Percentiles rank a stretch among this genome's conserved stretches.
phyloP scores from a whole-genome alignment of 78 protist species.

The Thecamonas trahens region DNA sequence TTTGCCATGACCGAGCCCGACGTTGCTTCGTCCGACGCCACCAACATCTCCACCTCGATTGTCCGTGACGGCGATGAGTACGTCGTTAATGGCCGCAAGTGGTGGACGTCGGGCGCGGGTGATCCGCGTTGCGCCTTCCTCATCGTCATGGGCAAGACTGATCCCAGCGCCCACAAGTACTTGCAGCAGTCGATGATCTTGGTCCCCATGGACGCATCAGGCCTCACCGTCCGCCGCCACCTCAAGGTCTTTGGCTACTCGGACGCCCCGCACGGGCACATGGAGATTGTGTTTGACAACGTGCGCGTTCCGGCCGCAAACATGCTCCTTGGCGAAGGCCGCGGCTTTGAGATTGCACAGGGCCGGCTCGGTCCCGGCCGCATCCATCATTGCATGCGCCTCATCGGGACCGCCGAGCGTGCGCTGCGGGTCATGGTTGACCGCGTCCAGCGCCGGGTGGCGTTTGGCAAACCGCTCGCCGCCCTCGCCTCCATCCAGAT shows the following conservation, averaged over 20 bases:
- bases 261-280: conserved; percentile 77
- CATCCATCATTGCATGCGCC: conserved; percentile 87
- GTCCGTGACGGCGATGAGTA: conserved; percentile 37
- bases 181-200: conserved; percentile 64
- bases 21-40: conserved; percentile 68
- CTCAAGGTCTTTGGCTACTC: conserved; percentile 59
- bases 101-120: conserved; percentile 58
- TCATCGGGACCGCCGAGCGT: conserved; percentile 47
- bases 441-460: conserved; percentile 24
- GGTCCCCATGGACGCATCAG: conserved; percentile 71
- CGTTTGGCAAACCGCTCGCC: conserved; percentile 26
- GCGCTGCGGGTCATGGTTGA: conserved; percentile 23
- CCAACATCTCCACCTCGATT: conserved; percentile 29
- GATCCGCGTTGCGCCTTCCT: conserved; percentile 27
- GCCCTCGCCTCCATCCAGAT: conserved; percentile 8
- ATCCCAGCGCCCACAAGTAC: conserved; percentile 6
- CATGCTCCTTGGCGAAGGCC: conserved; percentile 56
- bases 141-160: conserved; percentile 62
- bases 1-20: conserved; percentile 80
- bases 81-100: conserved; percentile 66
- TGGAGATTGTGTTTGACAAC: conserved; percentile 31
- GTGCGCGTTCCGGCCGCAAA: conserved; percentile 53
- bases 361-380: conserved; percentile 81
- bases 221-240: conserved; percentile 19
- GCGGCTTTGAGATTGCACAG: conserved; percentile 70